Conservation (phyloP, 2,329 filamentous ascomycete species). For the Trichoderma sp. region DNA sequence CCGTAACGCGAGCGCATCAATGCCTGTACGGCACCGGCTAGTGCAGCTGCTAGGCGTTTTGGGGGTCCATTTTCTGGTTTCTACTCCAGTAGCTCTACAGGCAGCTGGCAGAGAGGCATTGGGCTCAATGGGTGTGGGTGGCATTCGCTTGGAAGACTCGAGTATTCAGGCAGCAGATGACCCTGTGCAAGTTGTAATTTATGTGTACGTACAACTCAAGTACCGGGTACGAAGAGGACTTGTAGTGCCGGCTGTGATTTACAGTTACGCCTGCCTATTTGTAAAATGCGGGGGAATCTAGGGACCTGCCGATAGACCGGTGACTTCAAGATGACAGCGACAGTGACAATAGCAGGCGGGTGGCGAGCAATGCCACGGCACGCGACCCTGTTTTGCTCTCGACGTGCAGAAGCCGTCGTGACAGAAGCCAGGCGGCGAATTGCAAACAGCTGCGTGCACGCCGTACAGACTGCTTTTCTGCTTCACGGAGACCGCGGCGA, state of each 20-base stretch:
- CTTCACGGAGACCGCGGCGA: neutral
- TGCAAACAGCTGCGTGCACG: neutral
- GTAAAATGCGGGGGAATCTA: conserved; percentile 26
- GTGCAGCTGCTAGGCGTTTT: neutral
- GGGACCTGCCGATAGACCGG: conserved; percentile 22
- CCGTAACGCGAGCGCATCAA: neutral
- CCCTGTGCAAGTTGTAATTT: neutral
- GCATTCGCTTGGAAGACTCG: conserved; percentile 20
- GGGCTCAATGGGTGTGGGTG: neutral
- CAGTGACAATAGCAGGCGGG: neutral
- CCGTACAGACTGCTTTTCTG: neutral
- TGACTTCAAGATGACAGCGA: neutral
- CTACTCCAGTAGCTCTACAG: neutral
- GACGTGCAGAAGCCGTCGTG: neutral
- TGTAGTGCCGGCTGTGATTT: neutral
- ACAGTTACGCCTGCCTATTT: neutral
- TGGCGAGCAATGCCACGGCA: neutral
- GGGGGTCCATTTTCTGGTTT: neutral
- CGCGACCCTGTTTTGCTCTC: neutral
- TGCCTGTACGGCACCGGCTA: neutral
- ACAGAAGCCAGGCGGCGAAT: neutral
- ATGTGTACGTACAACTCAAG: neutral
- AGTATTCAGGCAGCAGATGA: neutral
- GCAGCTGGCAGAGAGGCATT: neutral
- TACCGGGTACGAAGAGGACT: neutral